Evolutionary conservation across 2,329 filamentous ascomycete species (phyloP), one percentile per base, ranked within the genome.

Genomic region (Alternaria consortialis): DNA sequence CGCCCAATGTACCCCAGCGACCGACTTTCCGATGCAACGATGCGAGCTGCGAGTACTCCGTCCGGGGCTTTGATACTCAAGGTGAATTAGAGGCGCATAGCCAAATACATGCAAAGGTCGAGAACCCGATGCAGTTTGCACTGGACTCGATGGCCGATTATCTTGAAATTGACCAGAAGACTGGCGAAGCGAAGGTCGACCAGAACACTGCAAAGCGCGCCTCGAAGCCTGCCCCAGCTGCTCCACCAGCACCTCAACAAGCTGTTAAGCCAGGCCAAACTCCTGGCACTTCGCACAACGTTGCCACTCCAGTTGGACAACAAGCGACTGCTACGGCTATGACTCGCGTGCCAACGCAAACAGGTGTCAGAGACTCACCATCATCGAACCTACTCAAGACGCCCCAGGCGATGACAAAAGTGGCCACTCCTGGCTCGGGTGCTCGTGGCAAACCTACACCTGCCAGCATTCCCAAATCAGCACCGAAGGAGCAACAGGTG

Each of bases 101-200:
- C 51, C 82, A 85, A 23, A 79, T 76, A 17, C 87, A 89, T 72
- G 82, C 83, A 64, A 77, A 78, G 51, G 81, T 88, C 37, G 84
- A 82, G 5, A 81, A 89, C 70, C 83, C 86, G 32, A 75, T 88
- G 31, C 79, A 83, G n/a, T 90, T 84, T 70, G 82, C 84, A 27
- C 67, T 88, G 7, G 83, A 86, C 7, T 84, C 82, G 42, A 80
- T 86, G 63, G 81, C 81, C 13, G 80, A 80, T 13, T 82, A 79
- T 39, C 75, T 87, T n/a, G 82, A 86, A 48, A 74, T 82, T 53
- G 81, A 84, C 51, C 79, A 80, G 50, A 81, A 80, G 65, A 78
- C 74, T 34, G 81, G 81, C 58, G 68, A 74, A n/a, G 58, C 71
- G 3, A 79, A 73, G 61, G 53, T 61, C 3, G 73, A 74, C 12